phyloP scores from a whole-genome alignment of 768 basidiomycete genomes.

The Leccinum imitatum region DNA sequence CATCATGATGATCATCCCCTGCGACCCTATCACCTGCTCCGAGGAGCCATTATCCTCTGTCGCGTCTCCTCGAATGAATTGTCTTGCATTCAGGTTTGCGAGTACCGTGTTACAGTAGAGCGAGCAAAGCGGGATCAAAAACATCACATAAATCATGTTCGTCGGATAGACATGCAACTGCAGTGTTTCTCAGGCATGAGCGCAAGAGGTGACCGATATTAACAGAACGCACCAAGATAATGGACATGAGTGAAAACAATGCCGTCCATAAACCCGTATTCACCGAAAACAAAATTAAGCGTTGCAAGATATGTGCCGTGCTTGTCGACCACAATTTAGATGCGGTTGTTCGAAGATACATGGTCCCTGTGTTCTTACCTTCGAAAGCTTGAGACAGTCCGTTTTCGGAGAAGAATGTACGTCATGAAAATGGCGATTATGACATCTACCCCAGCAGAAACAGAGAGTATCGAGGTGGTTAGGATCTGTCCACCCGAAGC shows the following conservation, averaged over 20 bases:
- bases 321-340: slow-evolving; percentile 3
- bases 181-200: neutral
- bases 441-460: slow-evolving; percentile 9
- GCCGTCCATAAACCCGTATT: slow-evolving; percentile 47
- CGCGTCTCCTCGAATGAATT: slow-evolving; percentile 1
- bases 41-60: neutral
- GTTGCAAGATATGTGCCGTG: slow-evolving; percentile 7
- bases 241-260: slow-evolving; percentile 43
- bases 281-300: slow-evolving; percentile 12
- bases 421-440: slow-evolving; percentile 5
- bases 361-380: neutral
- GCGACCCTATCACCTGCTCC: neutral
- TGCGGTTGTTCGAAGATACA: neutral
- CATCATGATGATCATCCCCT: neutral
- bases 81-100: slow-evolving; percentile 15
- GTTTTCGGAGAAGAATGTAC: slow-evolving; percentile 4
- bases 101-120: slow-evolving; percentile 20
- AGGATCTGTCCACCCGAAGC: neutral
- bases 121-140: slow-evolving; percentile 7
- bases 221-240: slow-evolving; percentile 10
- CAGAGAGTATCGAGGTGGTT: neutral
- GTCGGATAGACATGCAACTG: neutral
- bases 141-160: neutral
- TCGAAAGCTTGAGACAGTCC: neutral
- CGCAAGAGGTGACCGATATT: neutral